These are phyloP conservation scores for Acidomyces sp. DNA, from an alignment of 495 filamentous ascomycete genomes.

Conservation along the genomic window DNA sequence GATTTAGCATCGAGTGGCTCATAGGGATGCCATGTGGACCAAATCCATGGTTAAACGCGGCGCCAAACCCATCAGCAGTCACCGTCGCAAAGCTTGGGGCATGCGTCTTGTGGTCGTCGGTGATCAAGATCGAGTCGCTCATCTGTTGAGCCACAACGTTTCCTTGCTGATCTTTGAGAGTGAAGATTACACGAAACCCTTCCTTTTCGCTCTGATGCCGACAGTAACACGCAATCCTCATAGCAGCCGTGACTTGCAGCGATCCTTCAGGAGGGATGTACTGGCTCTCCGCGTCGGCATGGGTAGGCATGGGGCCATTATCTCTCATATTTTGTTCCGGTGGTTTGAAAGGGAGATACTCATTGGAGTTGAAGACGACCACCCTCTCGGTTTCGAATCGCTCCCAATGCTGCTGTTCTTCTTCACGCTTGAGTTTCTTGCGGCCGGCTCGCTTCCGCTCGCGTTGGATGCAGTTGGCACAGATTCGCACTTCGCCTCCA, in stretches of 20 bases:
- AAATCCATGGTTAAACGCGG: slow-evolving; percentile 1
- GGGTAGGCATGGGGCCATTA: slow-evolving; percentile 19
- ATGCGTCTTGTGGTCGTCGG: slow-evolving; percentile 90
- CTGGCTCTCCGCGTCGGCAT: background rate
- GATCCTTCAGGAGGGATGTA: slow-evolving; percentile 41
- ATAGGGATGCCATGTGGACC: slow-evolving; percentile 5
- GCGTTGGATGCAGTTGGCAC: slow-evolving; percentile 64
- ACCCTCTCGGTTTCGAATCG: slow-evolving; percentile 65
- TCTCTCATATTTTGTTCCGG: slow-evolving; percentile 31
- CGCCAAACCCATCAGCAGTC: slow-evolving; percentile 1
- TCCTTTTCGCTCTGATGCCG: slow-evolving; percentile 83
- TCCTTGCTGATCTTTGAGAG: slow-evolving; percentile 64
- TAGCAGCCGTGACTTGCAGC: slow-evolving; percentile 66
- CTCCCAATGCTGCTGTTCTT: slow-evolving; percentile 72
- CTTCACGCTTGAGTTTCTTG: slow-evolving; percentile 77
- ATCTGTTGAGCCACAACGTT: slow-evolving; percentile 72
- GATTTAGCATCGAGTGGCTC: slow-evolving; percentile 15
- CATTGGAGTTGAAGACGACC: slow-evolving; percentile 87
- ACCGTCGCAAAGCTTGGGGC: slow-evolving; percentile 7
- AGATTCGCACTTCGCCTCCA: slow-evolving; percentile 79
- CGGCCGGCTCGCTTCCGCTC: slow-evolving; percentile 77
- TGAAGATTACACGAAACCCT: slow-evolving; percentile 91
- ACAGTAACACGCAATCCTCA: slow-evolving; percentile 97
- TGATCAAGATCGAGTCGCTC: slow-evolving; percentile 80
- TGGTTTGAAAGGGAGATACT: slow-evolving; percentile 70